phyloP scores from a whole-genome alignment of 306 rosid genomes.

The Casuarina cunninghamiana region DNA sequence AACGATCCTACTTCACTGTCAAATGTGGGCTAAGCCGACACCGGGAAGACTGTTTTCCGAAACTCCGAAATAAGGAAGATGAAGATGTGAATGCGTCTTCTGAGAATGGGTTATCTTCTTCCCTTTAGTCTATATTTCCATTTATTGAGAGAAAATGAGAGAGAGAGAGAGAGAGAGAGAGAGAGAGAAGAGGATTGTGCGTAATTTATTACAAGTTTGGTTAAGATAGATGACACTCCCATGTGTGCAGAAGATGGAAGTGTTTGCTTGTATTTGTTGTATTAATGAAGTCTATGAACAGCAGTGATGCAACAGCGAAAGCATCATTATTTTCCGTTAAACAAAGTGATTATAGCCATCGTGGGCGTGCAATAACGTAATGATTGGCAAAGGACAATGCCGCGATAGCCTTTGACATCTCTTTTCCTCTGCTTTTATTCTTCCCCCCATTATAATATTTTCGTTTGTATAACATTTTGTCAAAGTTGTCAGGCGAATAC shows the following conservation, averaged over 20 bases:
- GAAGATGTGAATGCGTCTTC: constrained; percentile 4
- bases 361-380: constrained; percentile 23
- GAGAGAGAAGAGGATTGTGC: constrained; percentile 24
- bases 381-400: constrained; percentile 3
- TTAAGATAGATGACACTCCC: constrained; percentile 25
- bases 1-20: constrained; percentile 35
- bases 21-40: constrained; percentile 40
- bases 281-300: constrained; percentile 29
- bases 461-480: neutral
- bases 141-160: constrained; percentile 21
- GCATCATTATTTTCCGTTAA: constrained; percentile 10
- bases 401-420: constrained; percentile 14
- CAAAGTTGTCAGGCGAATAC: no score
- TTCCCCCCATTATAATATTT: neutral
- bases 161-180: constrained; percentile 18
- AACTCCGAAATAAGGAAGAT: constrained; percentile 14
- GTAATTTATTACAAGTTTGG: constrained; percentile 20
- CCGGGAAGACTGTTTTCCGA: neutral
- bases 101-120: neutral
- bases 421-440: neutral
- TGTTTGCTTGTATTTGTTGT: constrained; percentile 40
- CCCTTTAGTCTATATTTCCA: constrained; percentile 5
- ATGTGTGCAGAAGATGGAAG: constrained; percentile 50
- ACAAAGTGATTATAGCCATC: constrained; percentile 29
- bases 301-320: constrained; percentile 23